Conservation (phyloP, 164 flowering plant species). For the Liriodendron chinense region DNA sequence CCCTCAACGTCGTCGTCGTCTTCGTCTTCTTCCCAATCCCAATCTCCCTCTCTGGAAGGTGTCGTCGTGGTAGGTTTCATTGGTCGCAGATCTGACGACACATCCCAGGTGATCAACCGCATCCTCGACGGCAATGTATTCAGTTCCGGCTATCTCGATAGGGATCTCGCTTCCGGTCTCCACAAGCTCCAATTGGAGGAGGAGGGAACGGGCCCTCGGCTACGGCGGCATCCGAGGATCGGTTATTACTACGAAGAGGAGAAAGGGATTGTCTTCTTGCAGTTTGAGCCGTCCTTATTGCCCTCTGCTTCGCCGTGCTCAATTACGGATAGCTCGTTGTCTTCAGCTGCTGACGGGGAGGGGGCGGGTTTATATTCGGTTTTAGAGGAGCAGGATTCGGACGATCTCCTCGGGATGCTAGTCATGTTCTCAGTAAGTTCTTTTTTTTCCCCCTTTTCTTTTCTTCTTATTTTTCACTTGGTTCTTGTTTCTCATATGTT, state of each 20-base stretch:
- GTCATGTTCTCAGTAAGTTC: slow-evolving; percentile 80
- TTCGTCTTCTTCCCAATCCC: slow-evolving; percentile 22
- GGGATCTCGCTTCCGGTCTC: slow-evolving; percentile 10
- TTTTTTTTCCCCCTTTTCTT: no score
- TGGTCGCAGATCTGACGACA: slow-evolving; percentile 41
- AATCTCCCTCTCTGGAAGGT: slow-evolving; percentile 29
- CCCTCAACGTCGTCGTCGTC: slow-evolving; percentile 29
- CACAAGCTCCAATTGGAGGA: slow-evolving; percentile 12
- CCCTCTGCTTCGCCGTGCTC: slow-evolving; percentile 36
- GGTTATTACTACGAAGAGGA: slow-evolving; percentile 62
- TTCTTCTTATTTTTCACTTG: background rate
- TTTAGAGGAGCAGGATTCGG: slow-evolving; percentile 55
- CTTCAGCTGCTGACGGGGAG: slow-evolving; percentile 8
- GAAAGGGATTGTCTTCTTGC: slow-evolving; percentile 66
- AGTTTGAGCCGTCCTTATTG: slow-evolving; percentile 2
- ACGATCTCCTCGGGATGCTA: slow-evolving; percentile 73
- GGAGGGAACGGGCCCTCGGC: slow-evolving; percentile 33
- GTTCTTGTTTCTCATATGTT: background rate
- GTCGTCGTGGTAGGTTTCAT: slow-evolving; percentile 83
- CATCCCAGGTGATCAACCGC: slow-evolving; percentile 60
- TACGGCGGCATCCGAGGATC: slow-evolving; percentile 37
- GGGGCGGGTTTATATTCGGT: slow-evolving; percentile 30
- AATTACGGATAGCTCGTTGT: slow-evolving; percentile 18
- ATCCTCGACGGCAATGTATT: slow-evolving; percentile 63
- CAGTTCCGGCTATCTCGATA: slow-evolving; percentile 60